Conservation (phyloP, 768 basidiomycete genomes). For the Guyanaporus albipodus region DNA sequence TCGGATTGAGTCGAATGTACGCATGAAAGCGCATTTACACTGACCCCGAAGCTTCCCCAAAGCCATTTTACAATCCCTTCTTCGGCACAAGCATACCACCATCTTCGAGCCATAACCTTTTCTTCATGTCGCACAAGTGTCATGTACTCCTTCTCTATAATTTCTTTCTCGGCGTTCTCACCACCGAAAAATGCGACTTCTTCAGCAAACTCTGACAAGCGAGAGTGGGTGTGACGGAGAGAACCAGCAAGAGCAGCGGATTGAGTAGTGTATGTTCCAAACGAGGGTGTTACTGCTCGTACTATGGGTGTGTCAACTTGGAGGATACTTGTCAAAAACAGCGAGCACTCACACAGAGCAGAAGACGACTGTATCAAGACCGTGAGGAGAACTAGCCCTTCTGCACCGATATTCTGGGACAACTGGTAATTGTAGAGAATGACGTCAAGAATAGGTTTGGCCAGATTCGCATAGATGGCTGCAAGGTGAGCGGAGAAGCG, state of each 20-base stretch:
- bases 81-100: conserved; percentile 90
- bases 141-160: conserved; percentile 86
- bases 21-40: conserved; percentile 28
- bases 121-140: conserved; percentile 83
- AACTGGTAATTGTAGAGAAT: conserved; percentile 96
- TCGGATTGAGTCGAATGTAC: conserved; percentile 8
- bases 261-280: conserved; percentile 85
- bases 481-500: conserved; percentile 88
- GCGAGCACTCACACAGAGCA: conserved; percentile 60
- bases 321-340: background rate
- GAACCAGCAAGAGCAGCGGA: conserved; percentile 87
- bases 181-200: conserved; percentile 88
- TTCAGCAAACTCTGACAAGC: conserved; percentile 84
- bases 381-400: conserved; percentile 81
- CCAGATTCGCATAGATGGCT: conserved; percentile 90
- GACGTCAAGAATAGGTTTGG: conserved; percentile 89
- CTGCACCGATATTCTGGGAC: conserved; percentile 90
- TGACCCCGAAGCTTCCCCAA: conserved; percentile 92
- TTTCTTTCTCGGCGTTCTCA: conserved; percentile 85
- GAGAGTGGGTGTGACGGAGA: conserved; percentile 87
- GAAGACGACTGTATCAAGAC: conserved; percentile 82
- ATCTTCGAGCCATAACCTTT: conserved; percentile 68
- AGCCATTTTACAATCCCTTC: conserved; percentile 96
- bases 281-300: conserved; percentile 83
- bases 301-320: conserved; percentile 45